Evolutionary conservation across 2,329 filamentous ascomycete species (phyloP), one percentile per base, ranked within the genome.

Genomic region (Talaromyces sp.): DNA sequence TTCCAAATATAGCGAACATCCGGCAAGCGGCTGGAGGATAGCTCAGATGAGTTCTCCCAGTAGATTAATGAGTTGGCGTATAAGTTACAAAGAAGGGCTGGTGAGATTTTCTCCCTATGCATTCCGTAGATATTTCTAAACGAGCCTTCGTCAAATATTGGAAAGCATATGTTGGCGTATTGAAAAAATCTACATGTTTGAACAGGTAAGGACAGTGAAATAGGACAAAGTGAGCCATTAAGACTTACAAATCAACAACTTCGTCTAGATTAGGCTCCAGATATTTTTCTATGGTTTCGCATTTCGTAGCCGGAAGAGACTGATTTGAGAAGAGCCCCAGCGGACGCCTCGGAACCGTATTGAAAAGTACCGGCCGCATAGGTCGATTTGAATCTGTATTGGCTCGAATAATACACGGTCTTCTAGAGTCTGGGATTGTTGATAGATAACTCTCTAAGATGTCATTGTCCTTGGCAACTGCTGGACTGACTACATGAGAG

Each of bases 1-100:
- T 85, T 86, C 84, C 84, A 87, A 27, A 84, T 79, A 65, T 83
- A 87, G 8, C 81, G 79, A 23, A 76, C 74, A 65, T 86, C 83
- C 0, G 83, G 83, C 18, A 74, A 69, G 7, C 78, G 75, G 31
- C 77, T 73, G 0, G 64, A 63, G 0, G 67, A 69, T 2, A 80
- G 60, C 1, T 68, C 64, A 0, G 74, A 69, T 0, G 77, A 77
- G 40, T 75, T 73, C 12, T 73, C 70, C 83, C 84, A 87, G 62
- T 81, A 84, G 0, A 81, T 75, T 1, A 85, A 68, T 0, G 79
- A 73, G 51, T 83, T 79, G 0, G 83, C 83, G 61, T 85, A 83
- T 0, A 87, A 63, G 54, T 78, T 80, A 16, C 79, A 78, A 0
- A 86, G 71, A 7, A 87, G 68, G 0, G 83, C 81, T 0, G 82